Base-by-base conservation (phyloP, 371 early-diverging fungal genomes). In the Fennellomyces sp. region DNA sequence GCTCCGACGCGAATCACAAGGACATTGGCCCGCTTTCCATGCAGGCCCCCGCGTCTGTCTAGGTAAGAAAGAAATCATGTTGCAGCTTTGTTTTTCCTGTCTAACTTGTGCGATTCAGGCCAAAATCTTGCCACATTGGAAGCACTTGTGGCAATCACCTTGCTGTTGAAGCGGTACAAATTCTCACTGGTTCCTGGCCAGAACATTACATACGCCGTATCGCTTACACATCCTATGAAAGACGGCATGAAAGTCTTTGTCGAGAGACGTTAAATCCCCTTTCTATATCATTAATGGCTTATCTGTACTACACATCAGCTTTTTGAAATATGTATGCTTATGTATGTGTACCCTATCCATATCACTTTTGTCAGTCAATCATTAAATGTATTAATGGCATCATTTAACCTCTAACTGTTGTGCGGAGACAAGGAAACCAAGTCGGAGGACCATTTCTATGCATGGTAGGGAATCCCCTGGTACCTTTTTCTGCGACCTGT, bases 41-140 rank as follows among this genome's bases (percentile, higher is more conserved):
- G 83, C 81, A 12, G 88, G 89, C 17, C 66, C 66, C 19, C 61
- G 66, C 36, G 57, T 56, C 2, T 66, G 66, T 35, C 38, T 54
- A 2, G 69, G 79, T 53, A 60, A 49, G 17, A 50, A 19, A 5
- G 13, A 31, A 61, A n/a, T 31, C 3, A 10, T 41, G 39, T 39
- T 13, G 17, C 39, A 39, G 6, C 17, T n/a, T n/a, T n/a, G n/a
- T n/a, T n/a, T n/a, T n/a, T n/a, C n/a, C n/a, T n/a, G n/a, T n/a
- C n/a, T n/a, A n/a, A n/a, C n/a, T n/a, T n/a, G n/a, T n/a, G n/a
- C n/a, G n/a, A n/a, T n/a, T n/a, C n/a, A n/a, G 63, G 69, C 29
- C 82, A 82, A 68, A 72, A 79, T 12, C 71, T 84, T 35, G 85
- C 85, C 2, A 82, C 80, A 2, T 55, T 84, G 26, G 83, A 84